Evolutionary conservation across 179 eudicot species (phyloP), one percentile per base, ranked within the genome.

Genomic region (Beta corolliflora): DNA sequence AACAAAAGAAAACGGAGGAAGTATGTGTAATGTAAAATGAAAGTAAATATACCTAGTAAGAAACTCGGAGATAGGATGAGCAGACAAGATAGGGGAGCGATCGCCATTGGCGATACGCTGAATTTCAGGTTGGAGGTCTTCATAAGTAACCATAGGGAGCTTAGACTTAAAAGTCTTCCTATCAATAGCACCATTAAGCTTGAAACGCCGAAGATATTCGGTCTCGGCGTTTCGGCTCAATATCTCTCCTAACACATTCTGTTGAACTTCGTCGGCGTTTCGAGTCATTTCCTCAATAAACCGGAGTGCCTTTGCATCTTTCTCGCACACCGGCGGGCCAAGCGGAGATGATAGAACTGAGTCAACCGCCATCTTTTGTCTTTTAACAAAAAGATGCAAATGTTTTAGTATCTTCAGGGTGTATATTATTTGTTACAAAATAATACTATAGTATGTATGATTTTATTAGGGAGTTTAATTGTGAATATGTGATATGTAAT

Each of bases 81-180:
- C 74, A 4, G 93, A 90, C 52, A 91, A 82, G 70, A 91, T 90
- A 2, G 87, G 78, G 15, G 94, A 87, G 41, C 87, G 87, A 36
- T 91, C 94, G 0, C 94, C 94, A 64, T 90, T 90, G 16, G 92
- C 93, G 12, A 91, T 91, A 23, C 95, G 91, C 48, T 89, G 95
- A 70, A 91, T 91, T 77, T 91, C 89, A 6, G 92, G 95, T 72
- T 87, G 92, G 53, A 91, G 88, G 73, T 91, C 93, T 61, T 91
- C 93, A 66, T 91, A 91, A 36, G 87, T 89, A 3, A 90, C 89
- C 86, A 90, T 84, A 15, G 93, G 95, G n/a, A 90, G 19, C 60
- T 81, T 83, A 16, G 87, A 31, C 82, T 90, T 91, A 75, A 89
- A 91, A 3, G 86, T 82, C 11, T 88, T 83, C 25, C 88, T 83